A percentile compares a stretch with the other conserved stretches of the same genome.
These are phyloP conservation scores for Metarhizium brunneum DNA, from an alignment of 2,329 filamentous ascomycete species.

Conservation along the genomic window DNA sequence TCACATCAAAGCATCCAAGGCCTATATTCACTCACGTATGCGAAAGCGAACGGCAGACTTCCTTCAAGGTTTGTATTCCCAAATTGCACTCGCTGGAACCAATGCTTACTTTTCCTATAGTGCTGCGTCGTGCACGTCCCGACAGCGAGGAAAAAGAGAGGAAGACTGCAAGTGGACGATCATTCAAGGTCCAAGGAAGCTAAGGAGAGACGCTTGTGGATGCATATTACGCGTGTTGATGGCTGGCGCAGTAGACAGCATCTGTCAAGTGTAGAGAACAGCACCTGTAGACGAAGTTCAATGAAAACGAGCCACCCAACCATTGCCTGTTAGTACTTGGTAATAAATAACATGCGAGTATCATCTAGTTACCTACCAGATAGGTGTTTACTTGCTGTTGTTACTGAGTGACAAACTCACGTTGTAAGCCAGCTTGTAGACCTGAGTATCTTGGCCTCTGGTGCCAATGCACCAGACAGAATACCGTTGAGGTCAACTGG, in stretches of 20 bases:
- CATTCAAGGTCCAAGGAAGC: conserved; percentile 57
- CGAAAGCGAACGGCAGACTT: conserved; percentile 95
- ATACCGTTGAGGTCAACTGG: too few species aligned
- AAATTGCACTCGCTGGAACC: neutral
- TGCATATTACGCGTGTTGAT: neutral
- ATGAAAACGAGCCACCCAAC: neutral
- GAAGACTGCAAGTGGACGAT: conserved; percentile 94
- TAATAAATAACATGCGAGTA: too few species aligned
- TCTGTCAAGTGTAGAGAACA: neutral
- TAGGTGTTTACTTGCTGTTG: too few species aligned
- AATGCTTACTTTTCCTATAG: conserved; percentile 36
- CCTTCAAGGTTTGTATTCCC: conserved; percentile 68
- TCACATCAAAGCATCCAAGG: conserved; percentile 98
- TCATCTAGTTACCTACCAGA: too few species aligned
- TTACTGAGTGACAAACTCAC: too few species aligned
- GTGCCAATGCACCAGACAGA: too few species aligned
- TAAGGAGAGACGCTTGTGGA: conserved; percentile 6
- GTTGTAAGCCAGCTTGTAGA: too few species aligned
- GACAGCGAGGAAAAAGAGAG: conserved; percentile 96
- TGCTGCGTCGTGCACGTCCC: conserved; percentile 89
- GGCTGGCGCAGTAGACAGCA: conserved; percentile 1
- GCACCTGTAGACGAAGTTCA: neutral
- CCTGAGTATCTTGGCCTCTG: too few species aligned
- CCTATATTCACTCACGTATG: conserved; percentile 98
- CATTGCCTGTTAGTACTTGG: neutral